Base-by-base conservation (phyloP, 768 basidiomycete species). In the Boletales sp. region DNA sequence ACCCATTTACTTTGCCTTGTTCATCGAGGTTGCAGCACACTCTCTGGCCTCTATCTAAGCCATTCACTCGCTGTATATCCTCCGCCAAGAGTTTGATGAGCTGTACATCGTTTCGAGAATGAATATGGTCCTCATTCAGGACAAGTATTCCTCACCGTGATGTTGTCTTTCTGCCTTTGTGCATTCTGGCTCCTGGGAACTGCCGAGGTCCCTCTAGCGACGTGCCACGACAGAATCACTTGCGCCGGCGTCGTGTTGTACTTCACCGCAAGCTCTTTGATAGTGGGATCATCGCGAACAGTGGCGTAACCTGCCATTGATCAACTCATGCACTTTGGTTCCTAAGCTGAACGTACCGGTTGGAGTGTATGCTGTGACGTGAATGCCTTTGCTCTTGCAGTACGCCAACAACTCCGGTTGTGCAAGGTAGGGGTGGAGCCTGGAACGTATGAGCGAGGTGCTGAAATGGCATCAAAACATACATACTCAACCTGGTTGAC, bases 321-420 rank as follows among this genome's bases (percentile, higher is more conserved):
- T 51, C 53, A 46, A 31, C 36, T 29, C 32, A 27, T 30, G n/a
- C 40, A 32, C 31, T 32, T 32, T 4, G 8, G 10, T n/a, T 46
- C 35, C 18, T 35, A 50, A 43, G 6, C 41, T 47, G 38, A 47
- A 51, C 46, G 38, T 31, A 63, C 75, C 74, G 27, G 66, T 79
- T 68, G 65, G 84, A 69, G 71, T 73, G 71, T 89, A 92, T 11
- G 86, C 86, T 17, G 87, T 84, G 48, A 87, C 59, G 15, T 77
- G 72, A 61, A 91, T 89, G 42, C 82, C 84, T 59, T 84, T 80
- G 50, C 63, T 59, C 38, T 69, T 61, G 72, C 84, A 85, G 63
- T 75, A 81, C 49, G 76, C 74, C 34, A 55, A 30, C 34, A 56
- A 19, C 70, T 80, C 75, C 27, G 76, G 70, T 57, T 87, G 83